phyloP scores from a whole-genome alignment of 805 yeast species.

The Candida xiaguanensis region DNA sequence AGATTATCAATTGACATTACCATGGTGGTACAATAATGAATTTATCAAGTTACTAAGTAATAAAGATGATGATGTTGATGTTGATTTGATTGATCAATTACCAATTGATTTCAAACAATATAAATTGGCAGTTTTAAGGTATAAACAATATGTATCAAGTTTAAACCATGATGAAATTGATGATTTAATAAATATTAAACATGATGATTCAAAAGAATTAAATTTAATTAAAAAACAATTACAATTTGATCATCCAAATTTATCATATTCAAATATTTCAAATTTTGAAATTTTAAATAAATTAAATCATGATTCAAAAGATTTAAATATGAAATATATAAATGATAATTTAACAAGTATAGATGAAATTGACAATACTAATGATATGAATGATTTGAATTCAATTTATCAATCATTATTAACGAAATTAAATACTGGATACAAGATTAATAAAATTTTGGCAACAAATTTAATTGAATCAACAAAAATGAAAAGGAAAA shows the following conservation, averaged over 20 bases:
- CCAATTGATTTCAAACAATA: slow-evolving; percentile 32
- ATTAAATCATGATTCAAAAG: slow-evolving; percentile 6
- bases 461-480: slow-evolving; percentile 22
- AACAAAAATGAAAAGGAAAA: slow-evolving; percentile 28
- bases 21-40: slow-evolving; percentile 40
- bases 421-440: slow-evolving; percentile 33
- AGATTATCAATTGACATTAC: slow-evolving; percentile 32
- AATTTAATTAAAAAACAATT: slow-evolving; percentile 11
- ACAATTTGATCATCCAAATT: slow-evolving; percentile 7
- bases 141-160: slow-evolving; percentile 17
- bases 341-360: slow-evolving; percentile 4
- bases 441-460: slow-evolving; percentile 35
- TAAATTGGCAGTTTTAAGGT: slow-evolving; percentile 31
- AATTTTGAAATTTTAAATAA: slow-evolving; percentile 6
- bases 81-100: slow-evolving; percentile 18
- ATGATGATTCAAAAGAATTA: slow-evolving; percentile 5
- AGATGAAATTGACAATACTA: slow-evolving; percentile 15
- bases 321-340: slow-evolving; percentile 6
- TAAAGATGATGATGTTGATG: slow-evolving; percentile 9
- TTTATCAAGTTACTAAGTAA: slow-evolving; percentile 23
- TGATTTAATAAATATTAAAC: slow-evolving; percentile 5
- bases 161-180: slow-evolving; percentile 5
- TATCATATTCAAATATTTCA: neutral
- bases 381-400: slow-evolving; percentile 16
- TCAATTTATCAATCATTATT: slow-evolving; percentile 24